Evolutionary conservation across 768 basidiomycete species (phyloP).

Genomic region (Crassisporium funariophilum): DNA sequence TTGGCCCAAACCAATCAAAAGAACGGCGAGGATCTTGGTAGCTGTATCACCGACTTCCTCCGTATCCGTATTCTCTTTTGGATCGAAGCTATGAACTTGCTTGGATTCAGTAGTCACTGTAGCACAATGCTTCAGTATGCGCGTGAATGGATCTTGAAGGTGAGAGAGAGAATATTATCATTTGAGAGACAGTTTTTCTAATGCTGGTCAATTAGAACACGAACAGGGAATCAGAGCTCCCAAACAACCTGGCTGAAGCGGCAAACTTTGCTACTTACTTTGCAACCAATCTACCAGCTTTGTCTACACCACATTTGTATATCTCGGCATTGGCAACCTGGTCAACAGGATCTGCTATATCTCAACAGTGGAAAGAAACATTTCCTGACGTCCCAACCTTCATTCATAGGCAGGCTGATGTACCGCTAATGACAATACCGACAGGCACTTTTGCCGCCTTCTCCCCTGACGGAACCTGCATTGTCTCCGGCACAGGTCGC

Average conservation of each 20-base stretch:
- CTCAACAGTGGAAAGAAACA: constrained; percentile 8
- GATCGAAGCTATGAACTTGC: constrained; percentile 31
- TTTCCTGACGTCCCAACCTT: constrained; percentile 12
- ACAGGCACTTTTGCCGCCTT: constrained; percentile 12
- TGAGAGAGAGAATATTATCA: not conserved
- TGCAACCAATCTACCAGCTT: constrained; percentile 9
- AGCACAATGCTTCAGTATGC: constrained; percentile 16
- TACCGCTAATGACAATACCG: constrained; percentile 8
- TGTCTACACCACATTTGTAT: constrained; percentile 21
- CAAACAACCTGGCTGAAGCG: constrained; percentile 13
- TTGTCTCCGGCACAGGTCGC: constrained; percentile 18
- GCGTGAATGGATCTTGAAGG: constrained; percentile 7
- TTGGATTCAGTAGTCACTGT: constrained; percentile 16
- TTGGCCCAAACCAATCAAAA: too few species aligned
- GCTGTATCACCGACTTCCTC: too few species aligned
- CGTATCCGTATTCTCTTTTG: constrained; percentile 28
- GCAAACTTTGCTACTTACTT: constrained; percentile 21
- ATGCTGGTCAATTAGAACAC: not conserved
- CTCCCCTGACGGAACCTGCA: constrained; percentile 15
- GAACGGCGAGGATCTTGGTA: too few species aligned
- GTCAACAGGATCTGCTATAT: constrained; percentile 1
- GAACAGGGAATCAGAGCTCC: not conserved
- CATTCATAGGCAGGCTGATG: not conserved
- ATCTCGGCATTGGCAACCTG: constrained; percentile 21
- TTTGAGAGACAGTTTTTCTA: not conserved